Conservation (phyloP, 352 stramenopile genomes). For the Globisporangium echinulatum region DNA sequence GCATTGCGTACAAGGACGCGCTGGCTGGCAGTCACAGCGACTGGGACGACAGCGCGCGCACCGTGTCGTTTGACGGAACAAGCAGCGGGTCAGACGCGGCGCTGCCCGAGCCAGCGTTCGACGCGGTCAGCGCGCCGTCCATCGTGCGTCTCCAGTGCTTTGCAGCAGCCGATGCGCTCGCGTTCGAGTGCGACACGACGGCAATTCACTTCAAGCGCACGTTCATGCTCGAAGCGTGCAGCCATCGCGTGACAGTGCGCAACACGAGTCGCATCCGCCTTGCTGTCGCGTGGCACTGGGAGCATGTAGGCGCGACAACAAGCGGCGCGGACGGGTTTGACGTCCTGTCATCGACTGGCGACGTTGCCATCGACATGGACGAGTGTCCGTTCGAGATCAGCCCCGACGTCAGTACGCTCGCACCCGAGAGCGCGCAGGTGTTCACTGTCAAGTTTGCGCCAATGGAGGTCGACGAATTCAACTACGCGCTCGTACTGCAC, state of each 20-base stretch:
- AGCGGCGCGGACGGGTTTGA: slow-evolving; percentile 4
- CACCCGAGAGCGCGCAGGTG: slow-evolving; percentile 40
- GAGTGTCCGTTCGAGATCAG: slow-evolving; percentile 87
- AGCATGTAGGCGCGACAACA: slow-evolving; percentile 10
- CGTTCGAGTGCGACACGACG: slow-evolving; percentile 55
- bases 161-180: slow-evolving; percentile 49
- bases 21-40: slow-evolving; percentile 18
- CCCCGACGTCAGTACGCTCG: slow-evolving; percentile 52
- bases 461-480: slow-evolving; percentile 87
- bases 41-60: slow-evolving; percentile 78
- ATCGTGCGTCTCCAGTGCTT: slow-evolving; percentile 51
- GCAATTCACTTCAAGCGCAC: slow-evolving; percentile 70
- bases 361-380: slow-evolving; percentile 19
- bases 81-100: slow-evolving; percentile 16
- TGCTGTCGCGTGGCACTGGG: slow-evolving; percentile 50
- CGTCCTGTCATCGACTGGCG: background rate
- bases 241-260: slow-evolving; percentile 50
- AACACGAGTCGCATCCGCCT: slow-evolving; percentile 77
- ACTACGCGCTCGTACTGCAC: slow-evolving; percentile 58
- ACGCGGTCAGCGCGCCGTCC: slow-evolving; percentile 26
- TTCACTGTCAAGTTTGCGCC: slow-evolving; percentile 88
- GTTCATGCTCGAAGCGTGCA: slow-evolving; percentile 86
- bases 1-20: slow-evolving; percentile 42
- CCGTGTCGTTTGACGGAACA: slow-evolving; percentile 36
- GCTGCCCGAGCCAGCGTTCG: slow-evolving; percentile 40